Evolutionary conservation across 164 flowering plant species (phyloP).

Genomic region (Liriodendron chinense): DNA sequence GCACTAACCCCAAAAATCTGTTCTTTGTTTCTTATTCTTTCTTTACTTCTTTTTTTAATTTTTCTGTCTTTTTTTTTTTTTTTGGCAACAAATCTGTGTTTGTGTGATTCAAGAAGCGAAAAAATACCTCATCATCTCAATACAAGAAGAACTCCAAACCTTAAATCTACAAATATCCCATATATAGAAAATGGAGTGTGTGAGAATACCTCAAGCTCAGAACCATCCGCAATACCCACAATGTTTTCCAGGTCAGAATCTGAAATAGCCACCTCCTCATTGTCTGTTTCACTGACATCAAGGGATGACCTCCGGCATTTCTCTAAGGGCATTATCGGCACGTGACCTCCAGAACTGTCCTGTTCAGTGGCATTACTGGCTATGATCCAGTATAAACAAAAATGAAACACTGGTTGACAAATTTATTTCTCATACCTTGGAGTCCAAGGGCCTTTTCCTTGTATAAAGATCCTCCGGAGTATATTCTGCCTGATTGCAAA

Average conservation of each 20-base stretch:
- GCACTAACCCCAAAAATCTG: slow-evolving; percentile 1
- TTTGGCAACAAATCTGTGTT: no score
- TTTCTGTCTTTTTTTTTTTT: no score
- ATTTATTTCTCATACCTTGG: slow-evolving; percentile 43
- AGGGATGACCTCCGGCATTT: slow-evolving; percentile 36
- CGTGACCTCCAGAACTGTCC: slow-evolving; percentile 47
- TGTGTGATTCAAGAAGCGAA: no score
- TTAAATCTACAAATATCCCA: no score
- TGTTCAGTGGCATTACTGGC: slow-evolving; percentile 27
- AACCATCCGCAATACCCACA: slow-evolving; percentile 70
- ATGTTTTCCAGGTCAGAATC: slow-evolving; percentile 78
- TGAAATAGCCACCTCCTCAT: slow-evolving; percentile 53
- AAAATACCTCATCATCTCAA: background rate
- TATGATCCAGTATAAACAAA: slow-evolving; percentile 2
- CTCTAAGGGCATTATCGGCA: slow-evolving; percentile 32
- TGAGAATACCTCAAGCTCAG: slow-evolving; percentile 68
- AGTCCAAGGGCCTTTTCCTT: slow-evolving; percentile 64
- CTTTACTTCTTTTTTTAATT: no score
- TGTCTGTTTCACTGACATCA: slow-evolving; percentile 45
- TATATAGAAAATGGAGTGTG: background rate
- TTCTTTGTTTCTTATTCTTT: background rate
- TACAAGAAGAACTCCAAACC: background rate
- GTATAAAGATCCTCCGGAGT: slow-evolving; percentile 77
- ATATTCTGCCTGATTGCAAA: slow-evolving; percentile 67
- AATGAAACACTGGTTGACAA: background rate